phyloP scores from a whole-genome alignment of 192 early-diverging fungal species.

The Entomortierella chlamydospora region DNA sequence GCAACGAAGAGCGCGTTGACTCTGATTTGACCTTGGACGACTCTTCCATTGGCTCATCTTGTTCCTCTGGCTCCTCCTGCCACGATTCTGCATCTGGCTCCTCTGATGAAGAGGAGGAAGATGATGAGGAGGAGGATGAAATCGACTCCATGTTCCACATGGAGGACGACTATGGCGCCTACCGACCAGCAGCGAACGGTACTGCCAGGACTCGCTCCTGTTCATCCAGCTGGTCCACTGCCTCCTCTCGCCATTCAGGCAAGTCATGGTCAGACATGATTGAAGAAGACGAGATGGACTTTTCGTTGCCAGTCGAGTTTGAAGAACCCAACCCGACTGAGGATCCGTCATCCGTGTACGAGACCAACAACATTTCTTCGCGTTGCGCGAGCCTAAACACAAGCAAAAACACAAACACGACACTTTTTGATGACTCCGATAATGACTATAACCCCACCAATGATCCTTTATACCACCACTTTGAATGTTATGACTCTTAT shows the following conservation, averaged over 20 bases:
- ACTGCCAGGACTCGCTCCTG: conserved; percentile 9
- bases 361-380: not conserved
- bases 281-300: conserved; percentile 55
- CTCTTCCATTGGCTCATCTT: conserved; percentile 36
- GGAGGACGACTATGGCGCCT: conserved; percentile 42
- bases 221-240: conserved; percentile 37
- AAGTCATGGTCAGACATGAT: conserved; percentile 56
- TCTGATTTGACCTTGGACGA: conserved; percentile 25
- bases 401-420: conserved; percentile 9
- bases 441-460: conserved; percentile 24
- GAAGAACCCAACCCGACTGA: conserved; percentile 12
- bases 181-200: not conserved
- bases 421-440: conserved; percentile 26
- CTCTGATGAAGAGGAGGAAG: conserved; percentile 16
- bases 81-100: conserved; percentile 9
- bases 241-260: conserved; percentile 31
- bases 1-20: conserved; percentile 30
- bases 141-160: conserved; percentile 48
- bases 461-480: conserved; percentile 6
- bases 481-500: conserved; percentile 22
- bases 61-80: conserved; percentile 14
- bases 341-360: not conserved
- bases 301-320: conserved; percentile 52
- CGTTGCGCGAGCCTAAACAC: not conserved
- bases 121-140: conserved; percentile 24